Evolutionary conservation across 225 moss, liverwort and hornwort genomes (phyloP), one percentile per base, ranked within the genome.

Genomic region (Pseudisothecium myosuroides): DNA sequence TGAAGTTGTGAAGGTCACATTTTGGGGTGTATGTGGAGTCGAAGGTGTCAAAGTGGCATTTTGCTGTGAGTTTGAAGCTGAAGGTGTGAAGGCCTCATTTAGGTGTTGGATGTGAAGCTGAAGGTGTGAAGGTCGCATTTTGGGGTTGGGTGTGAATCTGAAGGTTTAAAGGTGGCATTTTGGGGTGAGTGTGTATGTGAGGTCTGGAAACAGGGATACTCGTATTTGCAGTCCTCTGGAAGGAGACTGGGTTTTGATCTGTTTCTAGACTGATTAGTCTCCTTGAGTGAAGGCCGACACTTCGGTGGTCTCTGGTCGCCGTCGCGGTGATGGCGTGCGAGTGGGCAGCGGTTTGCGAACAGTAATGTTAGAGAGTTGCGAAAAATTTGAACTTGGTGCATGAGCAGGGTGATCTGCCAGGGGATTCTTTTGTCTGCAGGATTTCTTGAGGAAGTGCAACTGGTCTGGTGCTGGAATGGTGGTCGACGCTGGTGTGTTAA

Each of bases 391-490:
- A 59, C 50, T 62, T 27, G 77, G 61, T 68, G 16, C 62, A 65
- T 34, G 80, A 82, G 64, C 77, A n/a, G 88, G 64, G 61, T n/a
- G 78, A 37, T 61, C 43, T 29, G 65, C 11, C 32, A 52, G 54
- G 45, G 52, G 43, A 64, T 77, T 47, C 23, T 39, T 18, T 68
- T 26, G 34, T 63, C 47, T 80, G 56, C 78, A 31, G 43, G 63
- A 43, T 86, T 45, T 79, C 27, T 63, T 61, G 18, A 76, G 18
- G 55, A 86, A 54, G 82, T 55, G 27, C 27, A 28, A 22, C 58
- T 65, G 86, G 34, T 59, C 39, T 90, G n/a, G 73, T 80, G 85
- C 89, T 87, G 91, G 89, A 83, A 91, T 91, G 89, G 88, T 91
- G 89, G 89, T 82, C 54, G 83, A 27, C 27, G 41, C 63, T 76